Percentiles rank a stretch among this genome's conserved stretches.
Evolutionary conservation across 805 yeast genomes (phyloP).

Genomic region (Millerago galiae): DNA sequence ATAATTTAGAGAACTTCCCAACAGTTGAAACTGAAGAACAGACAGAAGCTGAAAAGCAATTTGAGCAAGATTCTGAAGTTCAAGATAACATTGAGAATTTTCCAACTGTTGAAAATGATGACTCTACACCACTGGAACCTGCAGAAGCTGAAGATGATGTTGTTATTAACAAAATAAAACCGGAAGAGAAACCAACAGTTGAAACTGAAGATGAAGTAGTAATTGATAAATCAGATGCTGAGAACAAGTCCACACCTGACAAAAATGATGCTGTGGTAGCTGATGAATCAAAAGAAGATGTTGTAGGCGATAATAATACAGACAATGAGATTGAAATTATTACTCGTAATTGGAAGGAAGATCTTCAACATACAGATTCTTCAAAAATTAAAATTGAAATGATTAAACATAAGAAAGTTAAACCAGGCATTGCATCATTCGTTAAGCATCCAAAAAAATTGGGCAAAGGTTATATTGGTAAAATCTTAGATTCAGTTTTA

Average conservation of each 20-base stretch:
- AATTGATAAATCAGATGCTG: neutral
- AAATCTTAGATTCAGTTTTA: slow-evolving; percentile 41
- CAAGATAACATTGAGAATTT: too few relatives aligned
- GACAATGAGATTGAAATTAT: slow-evolving; percentile 3
- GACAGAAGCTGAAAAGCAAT: too few relatives aligned
- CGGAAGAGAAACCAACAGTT: neutral
- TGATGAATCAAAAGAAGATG: neutral
- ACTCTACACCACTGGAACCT: neutral
- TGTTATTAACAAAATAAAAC: too few relatives aligned
- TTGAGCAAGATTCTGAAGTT: too few relatives aligned
- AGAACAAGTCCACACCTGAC: neutral
- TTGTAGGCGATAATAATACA: neutral
- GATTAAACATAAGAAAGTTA: slow-evolving; percentile 24
- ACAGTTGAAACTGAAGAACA: too few relatives aligned
- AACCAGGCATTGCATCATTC: slow-evolving; percentile 54
- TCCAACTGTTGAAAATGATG: neutral
- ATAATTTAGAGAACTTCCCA: too few relatives aligned
- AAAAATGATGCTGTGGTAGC: neutral
- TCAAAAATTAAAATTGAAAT: slow-evolving; percentile 12
- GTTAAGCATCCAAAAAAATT: slow-evolving; percentile 40
- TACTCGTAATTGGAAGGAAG: slow-evolving; percentile 8
- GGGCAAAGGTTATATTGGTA: slow-evolving; percentile 45
- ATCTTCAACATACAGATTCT: neutral
- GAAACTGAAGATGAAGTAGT: neutral
- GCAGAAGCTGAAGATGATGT: neutral